Evolutionary conservation across 768 basidiomycete genomes (phyloP).

Genomic region (Naganishia onofrii): DNA sequence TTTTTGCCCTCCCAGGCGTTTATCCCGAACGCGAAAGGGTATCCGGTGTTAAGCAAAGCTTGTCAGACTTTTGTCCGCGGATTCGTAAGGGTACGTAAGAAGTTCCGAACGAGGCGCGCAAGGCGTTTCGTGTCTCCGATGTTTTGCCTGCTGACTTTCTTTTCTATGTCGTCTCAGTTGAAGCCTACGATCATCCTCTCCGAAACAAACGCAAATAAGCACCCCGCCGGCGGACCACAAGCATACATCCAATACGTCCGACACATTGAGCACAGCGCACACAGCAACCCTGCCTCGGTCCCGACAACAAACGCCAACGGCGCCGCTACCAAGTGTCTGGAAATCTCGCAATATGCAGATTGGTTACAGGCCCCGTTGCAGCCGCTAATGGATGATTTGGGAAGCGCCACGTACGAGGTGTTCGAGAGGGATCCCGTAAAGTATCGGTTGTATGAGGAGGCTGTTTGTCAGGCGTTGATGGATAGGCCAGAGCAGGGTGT

Average conservation of each 20-base stretch:
- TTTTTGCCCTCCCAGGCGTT: conserved; percentile 87
- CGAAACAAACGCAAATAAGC: conserved; percentile 64
- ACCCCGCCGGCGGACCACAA: conserved; percentile 73
- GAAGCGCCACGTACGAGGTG: conserved; percentile 91
- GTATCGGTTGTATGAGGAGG: conserved; percentile 92
- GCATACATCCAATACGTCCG: conserved; percentile 81
- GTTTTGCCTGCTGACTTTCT: conserved; percentile 4
- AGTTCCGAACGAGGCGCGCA: neutral
- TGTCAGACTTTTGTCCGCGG: conserved; percentile 87
- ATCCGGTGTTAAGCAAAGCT: conserved; percentile 90
- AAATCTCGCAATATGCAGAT: conserved; percentile 68
- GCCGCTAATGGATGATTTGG: conserved; percentile 96
- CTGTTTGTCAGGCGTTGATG: conserved; percentile 72
- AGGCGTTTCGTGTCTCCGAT: no score
- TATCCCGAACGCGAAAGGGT: conserved; percentile 92
- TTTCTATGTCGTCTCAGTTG: conserved; percentile 60
- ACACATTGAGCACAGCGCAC: conserved; percentile 43
- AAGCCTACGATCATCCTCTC: conserved; percentile 80
- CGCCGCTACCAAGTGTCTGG: conserved; percentile 18
- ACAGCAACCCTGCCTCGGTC: conserved; percentile 23
- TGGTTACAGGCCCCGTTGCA: conserved; percentile 92
- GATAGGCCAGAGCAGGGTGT: conserved; percentile 65
- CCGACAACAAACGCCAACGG: conserved; percentile 27
- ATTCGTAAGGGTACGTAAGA: conserved; percentile 54
- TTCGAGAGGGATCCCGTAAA: conserved; percentile 98